Evolutionary conservation across 768 basidiomycete genomes (phyloP), one percentile per base, ranked within the genome.

Genomic region (Boletus speciosus): DNA sequence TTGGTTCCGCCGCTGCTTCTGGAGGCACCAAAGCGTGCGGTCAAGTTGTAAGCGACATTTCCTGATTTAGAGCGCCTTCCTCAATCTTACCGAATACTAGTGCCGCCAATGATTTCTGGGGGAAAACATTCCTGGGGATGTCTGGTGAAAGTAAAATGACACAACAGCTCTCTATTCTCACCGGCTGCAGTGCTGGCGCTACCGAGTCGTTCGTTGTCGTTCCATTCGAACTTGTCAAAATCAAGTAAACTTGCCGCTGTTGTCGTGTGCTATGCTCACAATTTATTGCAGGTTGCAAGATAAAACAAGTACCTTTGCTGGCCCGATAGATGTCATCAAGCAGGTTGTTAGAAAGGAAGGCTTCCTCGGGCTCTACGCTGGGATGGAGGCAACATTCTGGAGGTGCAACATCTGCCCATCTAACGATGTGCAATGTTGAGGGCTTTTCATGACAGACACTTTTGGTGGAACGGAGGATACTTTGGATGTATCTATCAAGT

Each of bases 351-450:
- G 70, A 61, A 87, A 85, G 55, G 85, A 92, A 34, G 96, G 96
- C 29, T 47, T 89, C 5, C 73, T 98, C 0, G 95, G 93, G 19
- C 73, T 98, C 25, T 98, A 98, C 66, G 84, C 84, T 23, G 95
- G 97, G 35, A 95, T 98, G 89, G 97, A 98, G 68, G 83, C 93
- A 12, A 98, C 96, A 2, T 96, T 98, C 75, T 98, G 96, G 96
- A 82, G 95, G 91, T 90, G 16, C 39, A 19, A 25, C 14, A 23
- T 36, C 23, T 19, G 16, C 39, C n/a, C 14, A n/a, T 21, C 19
- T 15, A 3, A 29, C 40, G 35, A 19, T 14, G 29, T 45, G 16
- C 1, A 32, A 29, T 19, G 41, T n/a, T 52, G 31, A 62, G 6
- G 3, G 11, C 9, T 43, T 31, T 16, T 47, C 45, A 37, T 42